These are phyloP conservation scores for Eragrostis curvula DNA, from an alignment of 176 grass and related monocot genomes.

Conservation along the genomic window DNA sequence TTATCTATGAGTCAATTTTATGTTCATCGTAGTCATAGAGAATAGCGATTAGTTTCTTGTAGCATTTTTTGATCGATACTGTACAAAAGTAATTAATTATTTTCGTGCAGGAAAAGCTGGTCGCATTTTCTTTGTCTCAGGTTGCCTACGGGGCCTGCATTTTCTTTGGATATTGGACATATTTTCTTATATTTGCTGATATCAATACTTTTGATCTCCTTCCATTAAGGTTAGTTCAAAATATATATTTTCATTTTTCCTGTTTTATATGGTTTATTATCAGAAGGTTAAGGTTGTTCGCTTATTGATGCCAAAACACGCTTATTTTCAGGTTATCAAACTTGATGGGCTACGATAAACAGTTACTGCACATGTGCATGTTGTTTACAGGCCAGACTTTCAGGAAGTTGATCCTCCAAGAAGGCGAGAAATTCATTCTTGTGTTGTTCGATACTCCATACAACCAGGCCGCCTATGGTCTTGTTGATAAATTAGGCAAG, in stretches of 20 bases:
- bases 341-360: slow-evolving; percentile 77
- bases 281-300: slow-evolving; percentile 24
- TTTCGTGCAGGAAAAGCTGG: slow-evolving; percentile 79
- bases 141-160: slow-evolving; percentile 70
- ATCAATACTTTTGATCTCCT: slow-evolving; percentile 57
- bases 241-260: slow-evolving; percentile 27
- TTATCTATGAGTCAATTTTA: not conserved
- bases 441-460: slow-evolving; percentile 90
- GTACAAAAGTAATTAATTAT: slow-evolving; percentile 17
- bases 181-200: slow-evolving; percentile 66
- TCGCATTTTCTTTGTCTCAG: slow-evolving; percentile 91
- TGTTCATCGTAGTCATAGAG: not conserved
- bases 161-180: slow-evolving; percentile 82
- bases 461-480: slow-evolving; percentile 91
- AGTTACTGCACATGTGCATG: slow-evolving; percentile 91
- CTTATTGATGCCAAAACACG: slow-evolving; percentile 14
- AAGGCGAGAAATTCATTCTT: slow-evolving; percentile 95
- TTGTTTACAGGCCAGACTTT: slow-evolving; percentile 93
- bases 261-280: slow-evolving; percentile 19
- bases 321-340: slow-evolving; percentile 62
- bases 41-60: slow-evolving; percentile 12
- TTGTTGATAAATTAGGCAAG: slow-evolving; percentile 93
- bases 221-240: slow-evolving; percentile 67
- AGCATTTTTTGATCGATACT: slow-evolving; percentile 38
- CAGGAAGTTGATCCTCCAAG: slow-evolving; percentile 91